phyloP scores from a whole-genome alignment of 1,139 yeast genomes.

The Pneumocystis sp. region DNA sequence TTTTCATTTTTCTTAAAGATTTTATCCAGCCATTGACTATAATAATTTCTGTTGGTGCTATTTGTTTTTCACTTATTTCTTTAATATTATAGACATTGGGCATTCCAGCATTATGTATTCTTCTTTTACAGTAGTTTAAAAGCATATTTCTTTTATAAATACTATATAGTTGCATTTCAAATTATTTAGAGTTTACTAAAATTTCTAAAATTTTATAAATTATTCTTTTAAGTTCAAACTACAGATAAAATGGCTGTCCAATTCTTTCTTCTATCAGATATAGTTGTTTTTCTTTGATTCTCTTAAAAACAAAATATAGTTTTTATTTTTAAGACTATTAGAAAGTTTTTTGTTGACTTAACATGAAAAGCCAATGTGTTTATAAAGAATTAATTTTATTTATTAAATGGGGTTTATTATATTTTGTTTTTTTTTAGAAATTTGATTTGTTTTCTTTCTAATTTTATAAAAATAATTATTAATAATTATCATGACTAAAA shows the following conservation, averaged over 20 bases:
- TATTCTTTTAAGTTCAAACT: background rate
- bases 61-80: background rate
- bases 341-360: background rate
- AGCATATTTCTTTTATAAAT: background rate
- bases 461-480: background rate
- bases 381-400: background rate
- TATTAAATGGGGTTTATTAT: no score
- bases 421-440: background rate
- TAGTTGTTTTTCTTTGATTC: background rate
- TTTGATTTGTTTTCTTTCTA: background rate
- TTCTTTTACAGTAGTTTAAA: background rate
- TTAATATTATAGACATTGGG: background rate
- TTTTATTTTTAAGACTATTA: background rate
- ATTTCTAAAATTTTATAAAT: background rate
- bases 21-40: constrained; percentile 51
- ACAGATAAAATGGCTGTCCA: background rate
- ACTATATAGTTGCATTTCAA: background rate
- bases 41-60: background rate
- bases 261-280: background rate
- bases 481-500: background rate
- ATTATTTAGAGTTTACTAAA: background rate
- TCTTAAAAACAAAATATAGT: no score
- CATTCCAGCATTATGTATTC: background rate
- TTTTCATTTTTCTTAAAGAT: constrained; percentile 56
- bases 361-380: background rate